Conservation (phyloP, 352 stramenopile species). For the Globisporangium spiculum region DNA sequence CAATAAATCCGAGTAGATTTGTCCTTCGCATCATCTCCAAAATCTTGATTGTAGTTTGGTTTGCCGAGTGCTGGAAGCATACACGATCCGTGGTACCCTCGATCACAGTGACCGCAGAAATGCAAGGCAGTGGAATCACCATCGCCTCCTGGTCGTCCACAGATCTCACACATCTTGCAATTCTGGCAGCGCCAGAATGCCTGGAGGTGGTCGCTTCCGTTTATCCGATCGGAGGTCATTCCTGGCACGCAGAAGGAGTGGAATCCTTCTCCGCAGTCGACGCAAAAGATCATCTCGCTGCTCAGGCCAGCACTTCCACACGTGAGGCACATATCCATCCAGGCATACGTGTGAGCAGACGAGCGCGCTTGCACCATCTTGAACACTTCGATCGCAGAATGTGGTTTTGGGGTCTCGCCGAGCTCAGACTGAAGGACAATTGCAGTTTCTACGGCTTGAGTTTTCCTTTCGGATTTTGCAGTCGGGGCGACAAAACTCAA, state of each 20-base stretch:
- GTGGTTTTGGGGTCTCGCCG: conserved; percentile 40
- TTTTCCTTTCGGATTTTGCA: conserved; percentile 6
- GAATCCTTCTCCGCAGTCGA: conserved; percentile 95
- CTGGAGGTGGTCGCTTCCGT: conserved; percentile 49
- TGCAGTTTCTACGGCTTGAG: background rate
- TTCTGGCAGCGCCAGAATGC: conserved; percentile 92
- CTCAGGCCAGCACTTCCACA: conserved; percentile 86
- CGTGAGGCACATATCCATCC: conserved; percentile 90
- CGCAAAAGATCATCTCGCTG: conserved; percentile 91
- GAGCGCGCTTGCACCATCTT: conserved; percentile 71
- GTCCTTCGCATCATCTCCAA: conserved; percentile 7
- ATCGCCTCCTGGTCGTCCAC: conserved; percentile 49
- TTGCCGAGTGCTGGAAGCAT: conserved; percentile 38
- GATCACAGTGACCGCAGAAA: conserved; percentile 48
- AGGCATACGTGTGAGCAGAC: conserved; percentile 84
- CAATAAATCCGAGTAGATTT: conserved; percentile 48
- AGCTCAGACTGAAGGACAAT: conserved; percentile 68
- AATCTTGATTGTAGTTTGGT: conserved; percentile 13
- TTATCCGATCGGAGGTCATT: conserved; percentile 30
- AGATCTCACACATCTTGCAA: conserved; percentile 96
- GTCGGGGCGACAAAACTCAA: background rate
- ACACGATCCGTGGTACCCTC: conserved; percentile 54
- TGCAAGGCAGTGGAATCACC: conserved; percentile 25
- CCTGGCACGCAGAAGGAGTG: conserved; percentile 90
- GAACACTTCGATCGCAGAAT: conserved; percentile 67